These are phyloP conservation scores for Tulasnella sp. DNA, from an alignment of 768 basidiomycete species.

Conservation along the genomic window DNA sequence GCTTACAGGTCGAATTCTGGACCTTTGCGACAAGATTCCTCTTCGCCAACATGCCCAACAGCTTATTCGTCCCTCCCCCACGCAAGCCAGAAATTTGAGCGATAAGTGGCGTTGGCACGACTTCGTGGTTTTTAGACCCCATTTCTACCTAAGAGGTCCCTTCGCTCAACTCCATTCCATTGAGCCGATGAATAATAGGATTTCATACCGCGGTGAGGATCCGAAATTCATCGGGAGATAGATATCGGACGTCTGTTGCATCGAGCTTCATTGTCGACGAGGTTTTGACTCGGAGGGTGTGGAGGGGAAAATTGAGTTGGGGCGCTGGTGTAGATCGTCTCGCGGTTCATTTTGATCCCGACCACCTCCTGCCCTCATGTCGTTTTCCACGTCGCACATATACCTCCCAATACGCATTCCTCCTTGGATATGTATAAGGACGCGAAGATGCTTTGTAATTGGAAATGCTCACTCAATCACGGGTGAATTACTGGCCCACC, in stretches of 20 bases:
- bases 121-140: slow-evolving; percentile 95
- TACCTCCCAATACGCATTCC: too few species aligned
- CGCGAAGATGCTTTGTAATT: too few species aligned
- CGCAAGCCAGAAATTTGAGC: slow-evolving; percentile 87
- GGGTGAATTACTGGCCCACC: too few species aligned
- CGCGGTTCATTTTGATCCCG: too few species aligned
- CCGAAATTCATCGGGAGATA: slow-evolving; percentile 84
- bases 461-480: too few species aligned
- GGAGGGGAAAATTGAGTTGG: neutral
- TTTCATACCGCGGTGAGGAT: slow-evolving; percentile 78
- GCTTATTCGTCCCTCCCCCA: slow-evolving; percentile 87
- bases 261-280: slow-evolving; percentile 68
- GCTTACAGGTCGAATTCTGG: slow-evolving; percentile 83
- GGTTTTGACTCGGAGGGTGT: neutral
- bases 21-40: slow-evolving; percentile 79
- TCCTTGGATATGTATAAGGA: too few species aligned
- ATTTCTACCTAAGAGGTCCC: slow-evolving; percentile 64
- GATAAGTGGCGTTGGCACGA: slow-evolving; percentile 81
- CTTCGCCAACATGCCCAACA: slow-evolving; percentile 82
- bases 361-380: too few species aligned
- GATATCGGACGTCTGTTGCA: slow-evolving; percentile 85
- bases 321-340: neutral
- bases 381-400: too few species aligned
- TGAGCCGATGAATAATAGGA: neutral
- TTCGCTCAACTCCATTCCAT: neutral